These are phyloP conservation scores for Canavalia ensiformis DNA, from an alignment of 306 rosid species.

Conservation along the genomic window DNA sequence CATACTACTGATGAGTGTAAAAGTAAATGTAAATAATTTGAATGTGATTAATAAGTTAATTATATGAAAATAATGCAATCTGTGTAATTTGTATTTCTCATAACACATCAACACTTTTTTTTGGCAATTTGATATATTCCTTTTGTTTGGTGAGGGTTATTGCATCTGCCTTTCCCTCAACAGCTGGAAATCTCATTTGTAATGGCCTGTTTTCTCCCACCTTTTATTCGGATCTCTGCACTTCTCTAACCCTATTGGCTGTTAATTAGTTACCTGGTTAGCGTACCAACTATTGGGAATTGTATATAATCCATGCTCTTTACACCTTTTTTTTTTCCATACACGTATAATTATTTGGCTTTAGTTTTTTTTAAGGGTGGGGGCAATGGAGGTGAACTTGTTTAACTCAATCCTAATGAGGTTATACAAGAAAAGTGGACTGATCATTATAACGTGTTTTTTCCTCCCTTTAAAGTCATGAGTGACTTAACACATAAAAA, in stretches of 20 bases:
- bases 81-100: neutral
- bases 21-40: constrained; percentile 64
- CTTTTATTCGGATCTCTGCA: neutral
- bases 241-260: neutral
- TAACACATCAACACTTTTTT: neutral
- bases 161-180: neutral
- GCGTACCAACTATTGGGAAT: neutral
- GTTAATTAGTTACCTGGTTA: neutral
- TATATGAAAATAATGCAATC: constrained; percentile 38
- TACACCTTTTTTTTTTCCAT: too few species aligned
- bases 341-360: neutral
- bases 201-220: neutral
- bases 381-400: neutral
- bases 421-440: neutral
- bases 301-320: neutral
- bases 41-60: constrained; percentile 51
- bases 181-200: neutral
- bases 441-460: neutral
- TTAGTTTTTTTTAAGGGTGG: neutral
- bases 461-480: neutral
- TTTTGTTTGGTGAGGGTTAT: neutral
- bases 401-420: neutral
- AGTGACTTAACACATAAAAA: too few species aligned
- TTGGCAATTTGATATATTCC: neutral
- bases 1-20: constrained; percentile 64